Conservation (phyloP, 345 rosid genomes). For the Linum lewisii region DNA sequence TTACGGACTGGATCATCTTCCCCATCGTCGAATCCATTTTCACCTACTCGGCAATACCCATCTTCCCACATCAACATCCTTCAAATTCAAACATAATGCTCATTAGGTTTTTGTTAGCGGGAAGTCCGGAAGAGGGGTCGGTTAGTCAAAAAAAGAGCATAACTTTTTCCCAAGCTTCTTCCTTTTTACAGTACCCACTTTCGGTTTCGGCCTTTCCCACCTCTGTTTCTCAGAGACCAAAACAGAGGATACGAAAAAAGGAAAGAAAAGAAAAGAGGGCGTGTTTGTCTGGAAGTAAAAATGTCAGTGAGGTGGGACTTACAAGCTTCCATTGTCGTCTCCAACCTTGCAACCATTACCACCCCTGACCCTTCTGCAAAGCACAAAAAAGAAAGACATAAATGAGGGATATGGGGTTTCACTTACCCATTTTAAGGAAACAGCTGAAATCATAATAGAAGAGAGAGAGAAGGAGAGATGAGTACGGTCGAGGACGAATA, state of each 20-base stretch:
- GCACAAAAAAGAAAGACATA: conserved; percentile 12
- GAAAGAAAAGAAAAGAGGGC: not conserved
- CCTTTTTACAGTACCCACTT: too few relatives aligned
- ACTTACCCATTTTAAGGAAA: conserved; percentile 21
- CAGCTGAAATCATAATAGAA: conserved; percentile 10
- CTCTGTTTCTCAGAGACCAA: conserved; percentile 12
- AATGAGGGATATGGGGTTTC: not conserved
- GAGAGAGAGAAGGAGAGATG: conserved; percentile 1
- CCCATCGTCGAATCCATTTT: conserved; percentile 74
- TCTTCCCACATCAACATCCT: conserved; percentile 99
- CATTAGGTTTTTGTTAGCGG: too few relatives aligned
- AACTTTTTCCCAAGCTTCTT: conserved; percentile 1
- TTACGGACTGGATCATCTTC: conserved; percentile 91
- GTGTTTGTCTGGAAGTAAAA: too few relatives aligned
- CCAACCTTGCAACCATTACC: conserved; percentile 98
- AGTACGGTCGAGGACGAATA: conserved; percentile 99
- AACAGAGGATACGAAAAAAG: conserved; percentile 5
- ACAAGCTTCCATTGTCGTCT: conserved; percentile 98
- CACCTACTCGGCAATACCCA: conserved; percentile 83
- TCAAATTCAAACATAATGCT: conserved; percentile 12
- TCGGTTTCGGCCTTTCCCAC: too few relatives aligned
- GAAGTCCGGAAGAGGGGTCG: not conserved
- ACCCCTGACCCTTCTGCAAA: conserved; percentile 90
- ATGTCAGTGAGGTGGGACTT: conserved; percentile 23
- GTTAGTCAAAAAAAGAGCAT: too few relatives aligned